Conservation (phyloP, 441 rosid genomes). For the Brassica balearica region DNA sequence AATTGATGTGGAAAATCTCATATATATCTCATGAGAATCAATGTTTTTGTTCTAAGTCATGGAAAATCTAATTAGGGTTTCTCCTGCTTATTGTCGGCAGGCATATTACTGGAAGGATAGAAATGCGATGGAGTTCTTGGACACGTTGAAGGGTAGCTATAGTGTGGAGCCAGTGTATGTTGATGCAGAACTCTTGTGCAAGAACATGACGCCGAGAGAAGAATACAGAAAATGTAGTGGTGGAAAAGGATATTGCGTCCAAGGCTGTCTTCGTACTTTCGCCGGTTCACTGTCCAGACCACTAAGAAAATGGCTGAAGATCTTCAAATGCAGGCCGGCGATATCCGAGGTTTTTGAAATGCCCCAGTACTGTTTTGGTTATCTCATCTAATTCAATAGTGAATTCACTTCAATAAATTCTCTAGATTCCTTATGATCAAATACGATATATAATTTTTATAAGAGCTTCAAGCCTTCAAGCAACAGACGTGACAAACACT, state of each 20-base stretch:
- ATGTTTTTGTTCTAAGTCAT: not conserved
- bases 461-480: not conserved
- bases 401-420: no score
- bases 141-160: conserved; percentile 75
- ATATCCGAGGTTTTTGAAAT: conserved; percentile 26
- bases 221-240: conserved; percentile 63
- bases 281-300: conserved; percentile 66
- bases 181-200: conserved; percentile 62
- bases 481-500: not conserved
- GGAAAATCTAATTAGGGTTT: not conserved
- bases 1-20: no score
- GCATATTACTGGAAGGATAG: conserved; percentile 60
- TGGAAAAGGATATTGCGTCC: conserved; percentile 73
- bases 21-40: not conserved
- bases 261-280: conserved; percentile 75
- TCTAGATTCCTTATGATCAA: not conserved
- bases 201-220: conserved; percentile 58
- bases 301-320: conserved; percentile 66
- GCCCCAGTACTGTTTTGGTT: not conserved
- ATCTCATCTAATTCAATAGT: no score
- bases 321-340: conserved; percentile 34
- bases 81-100: conserved; percentile 46
- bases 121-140: conserved; percentile 58
- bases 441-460: not conserved
- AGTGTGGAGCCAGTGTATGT: conserved; percentile 65